These are phyloP conservation scores for Elaeis oleifera DNA, from an alignment of 202 grass and related monocot genomes.

Conservation along the genomic window DNA sequence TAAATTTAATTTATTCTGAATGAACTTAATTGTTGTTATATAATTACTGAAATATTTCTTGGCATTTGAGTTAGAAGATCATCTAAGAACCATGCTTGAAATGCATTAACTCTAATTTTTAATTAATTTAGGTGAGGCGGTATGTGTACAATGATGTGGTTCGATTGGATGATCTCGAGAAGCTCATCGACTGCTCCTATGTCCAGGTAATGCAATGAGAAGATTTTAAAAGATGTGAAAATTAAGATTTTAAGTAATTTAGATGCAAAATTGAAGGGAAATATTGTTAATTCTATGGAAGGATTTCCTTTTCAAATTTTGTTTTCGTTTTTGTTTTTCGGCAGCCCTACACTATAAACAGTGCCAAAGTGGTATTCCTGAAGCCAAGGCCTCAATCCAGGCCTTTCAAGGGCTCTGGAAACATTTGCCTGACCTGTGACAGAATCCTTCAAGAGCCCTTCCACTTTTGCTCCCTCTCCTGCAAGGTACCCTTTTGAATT, in stretches of 20 bases:
- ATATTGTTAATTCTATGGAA: no score
- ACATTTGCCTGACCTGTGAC: conserved; percentile 78
- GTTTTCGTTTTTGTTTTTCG: background rate
- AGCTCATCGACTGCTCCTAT: conserved; percentile 92
- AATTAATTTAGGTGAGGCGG: conserved; percentile 55
- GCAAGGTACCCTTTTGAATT: conserved; percentile 45
- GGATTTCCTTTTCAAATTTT: no score
- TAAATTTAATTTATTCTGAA: no score
- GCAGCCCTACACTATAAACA: conserved; percentile 95
- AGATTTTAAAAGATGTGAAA: no score
- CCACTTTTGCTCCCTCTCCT: conserved; percentile 92
- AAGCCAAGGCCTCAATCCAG: conserved; percentile 96
- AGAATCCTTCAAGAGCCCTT: conserved; percentile 96
- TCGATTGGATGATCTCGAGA: conserved; percentile 86
- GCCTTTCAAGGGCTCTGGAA: conserved; percentile 92
- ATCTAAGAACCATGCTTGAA: no score
- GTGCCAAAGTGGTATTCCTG: conserved; percentile 96
- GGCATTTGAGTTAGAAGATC: no score
- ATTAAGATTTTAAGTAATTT: no score
- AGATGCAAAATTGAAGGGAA: no score
- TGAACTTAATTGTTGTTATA: no score
- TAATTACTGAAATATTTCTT: no score
- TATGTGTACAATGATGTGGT: conserved; percentile 99
- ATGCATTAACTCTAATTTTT: background rate
- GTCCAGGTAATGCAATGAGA: conserved; percentile 57